Conservation (phyloP, 148 eudicot genomes). For the Mesembryanthemum crystallinum region DNA sequence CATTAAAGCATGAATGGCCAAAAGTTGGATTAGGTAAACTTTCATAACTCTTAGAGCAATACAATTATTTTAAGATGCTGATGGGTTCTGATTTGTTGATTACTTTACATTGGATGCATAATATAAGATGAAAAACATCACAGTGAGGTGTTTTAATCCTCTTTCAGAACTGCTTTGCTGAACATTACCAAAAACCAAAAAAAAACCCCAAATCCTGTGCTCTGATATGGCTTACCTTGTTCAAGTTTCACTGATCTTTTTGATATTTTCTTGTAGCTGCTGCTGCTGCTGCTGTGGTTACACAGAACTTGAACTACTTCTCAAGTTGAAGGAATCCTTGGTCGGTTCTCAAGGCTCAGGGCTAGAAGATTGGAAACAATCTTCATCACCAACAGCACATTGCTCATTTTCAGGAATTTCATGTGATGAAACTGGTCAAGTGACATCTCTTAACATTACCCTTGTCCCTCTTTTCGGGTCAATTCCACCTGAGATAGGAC, state of each 20-base stretch:
- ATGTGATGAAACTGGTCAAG: slow-evolving; percentile 18
- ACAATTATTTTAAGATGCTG: too few relatives aligned
- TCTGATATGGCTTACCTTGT: slow-evolving; percentile 6
- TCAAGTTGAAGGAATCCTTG: slow-evolving; percentile 27
- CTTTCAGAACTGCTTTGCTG: too few relatives aligned
- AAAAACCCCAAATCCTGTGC: neutral
- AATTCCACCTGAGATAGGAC: slow-evolving; percentile 35
- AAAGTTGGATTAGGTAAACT: too few relatives aligned
- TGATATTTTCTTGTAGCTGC: slow-evolving; percentile 10
- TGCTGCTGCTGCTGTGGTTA: slow-evolving; percentile 1
- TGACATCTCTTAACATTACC: slow-evolving; percentile 23
- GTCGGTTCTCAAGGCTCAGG: slow-evolving; percentile 15
- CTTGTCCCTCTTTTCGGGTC: slow-evolving; percentile 22
- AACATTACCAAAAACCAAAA: neutral
- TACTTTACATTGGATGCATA: neutral
- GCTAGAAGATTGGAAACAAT: slow-evolving; percentile 26
- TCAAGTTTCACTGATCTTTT: slow-evolving; percentile 5
- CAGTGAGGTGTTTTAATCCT: too few relatives aligned
- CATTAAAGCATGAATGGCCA: too few relatives aligned
- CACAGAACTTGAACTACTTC: slow-evolving; percentile 23
- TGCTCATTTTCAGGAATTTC: slow-evolving; percentile 29
- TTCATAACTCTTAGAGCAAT: too few relatives aligned
- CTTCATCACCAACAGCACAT: slow-evolving; percentile 16
- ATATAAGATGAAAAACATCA: neutral
- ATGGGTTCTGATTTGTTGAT: too few relatives aligned